Evolutionary conservation across 352 stramenopile species (phyloP).

Genomic region (Peronospora destructor): DNA sequence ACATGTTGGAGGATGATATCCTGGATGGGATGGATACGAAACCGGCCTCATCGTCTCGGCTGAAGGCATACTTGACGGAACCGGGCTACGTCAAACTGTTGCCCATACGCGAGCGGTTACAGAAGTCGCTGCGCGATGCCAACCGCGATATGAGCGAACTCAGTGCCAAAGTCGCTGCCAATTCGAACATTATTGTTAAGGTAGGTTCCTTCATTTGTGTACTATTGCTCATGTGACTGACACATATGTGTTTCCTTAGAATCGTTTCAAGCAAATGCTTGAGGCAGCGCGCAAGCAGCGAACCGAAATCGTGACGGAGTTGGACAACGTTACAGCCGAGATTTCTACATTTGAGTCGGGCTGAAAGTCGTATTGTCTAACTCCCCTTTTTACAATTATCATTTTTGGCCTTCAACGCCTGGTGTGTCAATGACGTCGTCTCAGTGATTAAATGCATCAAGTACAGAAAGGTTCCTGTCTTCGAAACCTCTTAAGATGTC

Average conservation of each 20-base stretch:
- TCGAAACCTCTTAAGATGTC: neutral
- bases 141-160: conserved; percentile 64
- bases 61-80: conserved; percentile 51
- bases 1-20: conserved; percentile 73
- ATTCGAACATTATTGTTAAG: conserved; percentile 81
- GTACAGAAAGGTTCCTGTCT: neutral
- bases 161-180: conserved; percentile 56
- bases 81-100: conserved; percentile 60
- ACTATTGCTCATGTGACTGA: conserved; percentile 1
- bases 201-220: conserved; percentile 15
- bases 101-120: conserved; percentile 48
- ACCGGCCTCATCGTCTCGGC: conserved; percentile 20
- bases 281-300: conserved; percentile 55
- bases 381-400: neutral
- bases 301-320: conserved; percentile 37
- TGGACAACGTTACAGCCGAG: conserved; percentile 50
- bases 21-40: conserved; percentile 70
- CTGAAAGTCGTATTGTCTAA: conserved; percentile 10
- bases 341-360: conserved; percentile 39
- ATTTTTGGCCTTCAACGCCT: conserved; percentile 5
- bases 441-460: neutral
- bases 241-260: conserved; percentile 28
- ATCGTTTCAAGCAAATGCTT: conserved; percentile 78
- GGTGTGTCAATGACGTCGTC: neutral
- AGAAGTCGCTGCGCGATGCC: conserved; percentile 62